Evolutionary conservation across 192 early-diverging fungal genomes (phyloP), one percentile per base, ranked within the genome.

Genomic region (Paraglomus brasilianum): DNA sequence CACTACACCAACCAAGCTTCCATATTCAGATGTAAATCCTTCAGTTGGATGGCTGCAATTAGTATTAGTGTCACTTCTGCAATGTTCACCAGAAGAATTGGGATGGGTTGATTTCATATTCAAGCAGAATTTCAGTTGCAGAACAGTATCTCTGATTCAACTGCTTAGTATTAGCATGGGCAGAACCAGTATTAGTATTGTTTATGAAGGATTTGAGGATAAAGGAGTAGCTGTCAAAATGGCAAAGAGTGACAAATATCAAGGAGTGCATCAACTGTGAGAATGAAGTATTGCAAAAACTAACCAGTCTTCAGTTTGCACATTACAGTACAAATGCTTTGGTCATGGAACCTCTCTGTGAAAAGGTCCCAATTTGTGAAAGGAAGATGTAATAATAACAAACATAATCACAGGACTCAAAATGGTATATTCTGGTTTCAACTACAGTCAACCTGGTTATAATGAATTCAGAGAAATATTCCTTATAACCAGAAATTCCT

Each of bases 101-200:
- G 47, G 38, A 66, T 66, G 30, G 64, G 14, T 66, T 9, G 64
- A 66, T 11, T 49, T 39, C 13, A 51, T 39, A 66, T 36, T 66
- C n/a, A n/a, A n/a, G n/a, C n/a, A n/a, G 19, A 66, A 49, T 8
- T 51, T 66, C 24, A 9, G 14, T 4, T 5, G 1, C 40, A 15
- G n/a, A 40, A 51, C 48, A 40, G 48, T 66, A 41, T 51, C 4
- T 1, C 22, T 66, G 5, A 39, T 66, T 52, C 64, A 17, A 51
- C 39, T 40, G n/a, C n/a, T n/a, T n/a, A n/a, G n/a, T 51, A 51
- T 51, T 22, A 21, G 48, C 51, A 8, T 30, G 40, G 64, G 64
- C 51, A 66, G 64, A 66, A 66, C 64, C 21, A 66, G 64, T 30
- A n/a, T n/a, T n/a, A n/a, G n/a, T n/a, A 39, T 51, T 66, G 64